Evolutionary conservation across 2,329 filamentous ascomycete species (phyloP), one percentile per base, ranked within the genome.

Genomic region (Eurotiales sp.): DNA sequence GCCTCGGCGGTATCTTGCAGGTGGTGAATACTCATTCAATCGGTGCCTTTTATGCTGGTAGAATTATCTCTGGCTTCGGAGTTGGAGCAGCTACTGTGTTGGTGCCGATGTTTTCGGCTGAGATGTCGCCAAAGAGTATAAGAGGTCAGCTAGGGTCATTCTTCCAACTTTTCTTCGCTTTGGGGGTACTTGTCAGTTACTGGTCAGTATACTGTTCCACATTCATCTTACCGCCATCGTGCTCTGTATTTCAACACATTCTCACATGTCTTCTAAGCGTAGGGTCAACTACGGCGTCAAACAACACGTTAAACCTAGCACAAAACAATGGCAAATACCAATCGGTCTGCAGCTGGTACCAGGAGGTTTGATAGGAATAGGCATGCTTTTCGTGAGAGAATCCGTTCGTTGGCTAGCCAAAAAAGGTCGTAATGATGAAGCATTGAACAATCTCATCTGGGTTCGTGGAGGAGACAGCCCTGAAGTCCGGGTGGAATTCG

Each of bases 61-160:
- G 76, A 8, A 68, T 78, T 5, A 66, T 78, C 10, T 67, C 72
- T 50, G 79, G 79, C 25, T 60, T 83, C 23, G 78, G 77, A 46
- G 76, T 79, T 4, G 78, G 78, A 50, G 75, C 72, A 8, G 73
- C 73, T 15, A 78, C 74, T 8, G 81, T 77, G 64, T 72, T 82
- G 51, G 77, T 76, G 15, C 79, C 79, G 8, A 80, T 82, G 49
- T 82, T 80, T 65, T 79, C 79, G 21, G 76, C 75, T 2, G 78
- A 81, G 54, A 65, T 80, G n/a, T 65, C 78, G 1, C 79, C 79
- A 8, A 77, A 77, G 7, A 75, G 77, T 19, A 74, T 81, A 46
- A 73, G 79, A 55, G 79, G 79, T 32, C 69, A 77, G 37, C 68
- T 81, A 8, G 77, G 80, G 44, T 77, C 78, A 49, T 30, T 49